Base-by-base conservation (phyloP, 805 yeast genomes). In the Saccharomyces eubayanus region DNA sequence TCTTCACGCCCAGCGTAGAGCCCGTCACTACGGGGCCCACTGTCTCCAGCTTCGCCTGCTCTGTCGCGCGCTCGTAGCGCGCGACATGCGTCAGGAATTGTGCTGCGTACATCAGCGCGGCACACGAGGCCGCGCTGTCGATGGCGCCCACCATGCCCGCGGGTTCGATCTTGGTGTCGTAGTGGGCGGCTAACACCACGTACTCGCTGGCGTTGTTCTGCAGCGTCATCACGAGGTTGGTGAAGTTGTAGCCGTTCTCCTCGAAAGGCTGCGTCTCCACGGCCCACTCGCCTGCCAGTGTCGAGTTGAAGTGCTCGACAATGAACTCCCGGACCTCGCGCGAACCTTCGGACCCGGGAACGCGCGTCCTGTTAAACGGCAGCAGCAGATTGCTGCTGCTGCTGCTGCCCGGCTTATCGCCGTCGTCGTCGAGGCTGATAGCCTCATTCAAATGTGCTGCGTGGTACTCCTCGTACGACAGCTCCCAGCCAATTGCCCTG, bases 61-160 rank as follows among this genome's bases (percentile, higher is more conserved):
- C 24, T 3, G 2, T 16, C 5, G 24, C 8, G 11, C 43, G 43
- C 43, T 36, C 43, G 43, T 36, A 24, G 21, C 24, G 16, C 43
- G 43, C 43, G 43, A 36, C 20, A 21, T 36, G 43, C 24, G 43
- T n/a, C 20, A 36, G 24, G 47, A 62, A 63, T 48, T 68, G 63
- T 5, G 82, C 77, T 1, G 77, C 58, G 56, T 77, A 77, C 55
- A 81, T 56, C 43, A 81, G 58, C 21, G 82, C 66, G 0, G 80
- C 81, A 62, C 84, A 80, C 0, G 85, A 79, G 1, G 76, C 80
- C 2, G 83, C 84, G 53, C 83, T 77, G 60, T 82, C 86, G 29
- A 73, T 77, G 1, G 84, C 86, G 6, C 86, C 86, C 31, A 80
- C 66, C 53, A 82, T 81, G 5, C 83, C 84, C n/a, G 66, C 68